These are phyloP conservation scores for Trichaptum fuscoviolaceum DNA, from an alignment of 768 basidiomycete species.

Conservation along the genomic window DNA sequence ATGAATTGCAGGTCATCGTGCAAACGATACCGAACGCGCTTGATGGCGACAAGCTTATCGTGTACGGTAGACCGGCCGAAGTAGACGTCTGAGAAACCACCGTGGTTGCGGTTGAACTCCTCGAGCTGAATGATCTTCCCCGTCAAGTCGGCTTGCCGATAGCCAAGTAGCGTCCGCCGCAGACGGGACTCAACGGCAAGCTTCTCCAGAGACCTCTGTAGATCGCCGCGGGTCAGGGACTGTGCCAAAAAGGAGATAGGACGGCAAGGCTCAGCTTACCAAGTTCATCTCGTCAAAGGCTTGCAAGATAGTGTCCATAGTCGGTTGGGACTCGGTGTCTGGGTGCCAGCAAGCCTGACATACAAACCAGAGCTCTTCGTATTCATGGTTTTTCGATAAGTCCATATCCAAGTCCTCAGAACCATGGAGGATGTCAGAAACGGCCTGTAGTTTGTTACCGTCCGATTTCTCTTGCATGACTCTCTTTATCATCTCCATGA, in stretches of 20 bases:
- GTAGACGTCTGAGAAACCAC: neutral
- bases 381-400: neutral
- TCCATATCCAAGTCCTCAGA: neutral
- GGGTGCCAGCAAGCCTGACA: neutral
- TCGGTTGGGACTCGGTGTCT: neutral
- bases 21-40: neutral
- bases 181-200: neutral
- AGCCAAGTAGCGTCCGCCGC: neutral
- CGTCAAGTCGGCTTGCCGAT: neutral
- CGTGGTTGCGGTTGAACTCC: neutral
- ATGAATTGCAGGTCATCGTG: neutral
- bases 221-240: neutral
- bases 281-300: neutral
- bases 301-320: neutral
- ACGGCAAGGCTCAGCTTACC: neutral
- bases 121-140: neutral
- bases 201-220: neutral
- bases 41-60: neutral
- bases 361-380: neutral
- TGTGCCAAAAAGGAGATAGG: neutral
- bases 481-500: neutral
- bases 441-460: neutral
- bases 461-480: neutral
- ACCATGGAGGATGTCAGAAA: constrained; percentile 4
- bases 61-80: neutral